These are phyloP conservation scores for Secale cereale DNA, from an alignment of 176 grass and related monocot species.

Conservation along the genomic window DNA sequence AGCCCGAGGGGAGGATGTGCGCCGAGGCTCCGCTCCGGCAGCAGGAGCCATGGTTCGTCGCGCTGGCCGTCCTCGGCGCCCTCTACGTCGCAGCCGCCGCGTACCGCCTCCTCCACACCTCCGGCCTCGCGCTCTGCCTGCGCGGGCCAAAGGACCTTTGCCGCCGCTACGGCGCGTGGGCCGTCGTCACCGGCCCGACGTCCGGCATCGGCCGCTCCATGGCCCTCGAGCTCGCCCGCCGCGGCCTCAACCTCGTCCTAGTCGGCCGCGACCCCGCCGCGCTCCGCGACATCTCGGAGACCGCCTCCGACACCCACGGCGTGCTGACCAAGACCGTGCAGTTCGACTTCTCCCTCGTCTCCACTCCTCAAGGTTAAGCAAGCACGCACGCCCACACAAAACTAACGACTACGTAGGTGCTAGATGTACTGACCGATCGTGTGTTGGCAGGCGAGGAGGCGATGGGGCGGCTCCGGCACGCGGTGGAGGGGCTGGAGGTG, in stretches of 20 bases:
- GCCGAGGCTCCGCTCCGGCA: neutral
- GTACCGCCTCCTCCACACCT: neutral
- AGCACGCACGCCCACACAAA: no score
- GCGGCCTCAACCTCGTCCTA: neutral
- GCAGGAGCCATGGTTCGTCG: neutral
- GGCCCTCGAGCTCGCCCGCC: no score
- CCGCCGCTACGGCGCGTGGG: no score
- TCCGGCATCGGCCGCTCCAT: no score
- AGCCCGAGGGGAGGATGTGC: neutral
- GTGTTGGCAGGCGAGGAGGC: neutral
- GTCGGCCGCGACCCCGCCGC: neutral
- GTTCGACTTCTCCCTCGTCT: neutral
- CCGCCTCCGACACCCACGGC: neutral
- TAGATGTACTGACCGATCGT: neutral
- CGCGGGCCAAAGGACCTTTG: neutral
- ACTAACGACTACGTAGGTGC: no score
- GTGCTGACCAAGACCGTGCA: neutral
- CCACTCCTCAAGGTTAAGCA: neutral
- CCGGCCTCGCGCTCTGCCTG: neutral
- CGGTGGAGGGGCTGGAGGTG: neutral
- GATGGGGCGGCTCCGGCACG: neutral
- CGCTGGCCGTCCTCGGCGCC: neutral
- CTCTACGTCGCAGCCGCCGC: neutral
- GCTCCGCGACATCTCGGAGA: neutral
- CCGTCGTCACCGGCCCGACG: no score